Evolutionary conservation across 169 alveolate species (phyloP), one percentile per base, ranked within the genome.

Genomic region (Cardiosporidium cionae): DNA sequence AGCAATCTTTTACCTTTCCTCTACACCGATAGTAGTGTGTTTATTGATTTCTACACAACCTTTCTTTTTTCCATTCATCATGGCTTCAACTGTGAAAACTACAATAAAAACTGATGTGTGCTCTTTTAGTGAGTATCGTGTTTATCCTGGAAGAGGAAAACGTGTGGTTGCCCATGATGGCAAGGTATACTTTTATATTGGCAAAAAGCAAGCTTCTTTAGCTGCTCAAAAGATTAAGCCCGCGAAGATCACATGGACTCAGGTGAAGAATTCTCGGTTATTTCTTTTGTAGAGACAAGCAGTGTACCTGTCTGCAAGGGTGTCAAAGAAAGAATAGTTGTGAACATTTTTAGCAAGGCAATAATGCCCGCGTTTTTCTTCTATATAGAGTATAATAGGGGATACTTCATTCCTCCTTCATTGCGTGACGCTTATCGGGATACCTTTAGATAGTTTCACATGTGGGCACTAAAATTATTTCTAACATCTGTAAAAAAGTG

Each of bases 81-180:
- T 37, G 72, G 70, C 70, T 77, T 65, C 83, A 54, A 58, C 69
- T 22, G 84, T 78, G 29, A 75, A 72, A 33, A 79, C 79, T 65
- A 77, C 81, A 62, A 88, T 94, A 70, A 95, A 94, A 92, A 95
- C 98, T 72, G 98, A 93, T 79, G 91, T 93, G 67, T 96, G 99
- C 91, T 87, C 96, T 78, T 96, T 89, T 91, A 84, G 95, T 79
- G 99, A 96, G 84, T 94, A 91, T 92, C 94, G 97, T 89, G 93
- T 96, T 74, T 96, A 94, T 85, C 99, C 99, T 31, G 99, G 99
- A 37, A 90, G 98, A 72, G 99, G 99, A 29, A 92, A 90, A 79
- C 91, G 93, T 85, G 94, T 91, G 80, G 95, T 92, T 68, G 95
- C 98, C 58, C 90, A 94, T 79, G 98, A 95, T 85, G 99, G 99